Evolutionary conservation across 2,329 filamentous ascomycete species (phyloP), one percentile per base, ranked within the genome.

Genomic region (Oidium heveae): DNA sequence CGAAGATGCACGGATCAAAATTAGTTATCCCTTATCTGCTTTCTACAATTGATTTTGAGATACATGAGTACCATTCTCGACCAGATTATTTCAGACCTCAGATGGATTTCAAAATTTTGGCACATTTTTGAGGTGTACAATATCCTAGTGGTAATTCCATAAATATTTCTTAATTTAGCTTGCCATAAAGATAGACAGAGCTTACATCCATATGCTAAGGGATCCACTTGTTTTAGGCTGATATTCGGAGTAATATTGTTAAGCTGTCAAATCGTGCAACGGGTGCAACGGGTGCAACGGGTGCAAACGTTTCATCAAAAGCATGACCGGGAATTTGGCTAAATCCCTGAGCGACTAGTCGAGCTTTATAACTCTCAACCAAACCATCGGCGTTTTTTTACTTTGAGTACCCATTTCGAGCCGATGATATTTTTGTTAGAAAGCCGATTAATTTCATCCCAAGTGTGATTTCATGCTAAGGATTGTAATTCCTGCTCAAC

Each of bases 331-430:
- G 49, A 34, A 36, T 13, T 51, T 51, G 28, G 24, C 24, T 51
- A 32, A 51, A 51, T 51, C 49, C 28, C 36, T 51, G 49, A 8
- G 49, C 49, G 28, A 51, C 49, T 51, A 51, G n/a, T n/a, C n/a
- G n/a, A n/a, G n/a, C n/a, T n/a, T n/a, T n/a, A n/a, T n/a, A n/a
- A n/a, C n/a, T n/a, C 16, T 34, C 49, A 22, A 51, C 24, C 16
- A 32, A 34, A 34, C 49, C 49, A 51, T 51, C 49, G 10, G 49
- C 24, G 16, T 51, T 51, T 51, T 32, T 51, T 51, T 16, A 51
- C 24, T 36, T 51, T 34, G 18, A 51, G 36, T 51, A 51, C 28
- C 49, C 49, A 51, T 51, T 51, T 51, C 16, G 49, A 51, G 34
- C 49, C 28, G 36, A 51, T 32, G 4, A 51, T 33, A 15, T 51